Percentiles rank a stretch among this genome's conserved stretches.
These are phyloP conservation scores for Penicillium nordicum DNA, from an alignment of 2,329 filamentous ascomycete genomes.

Conservation along the genomic window DNA sequence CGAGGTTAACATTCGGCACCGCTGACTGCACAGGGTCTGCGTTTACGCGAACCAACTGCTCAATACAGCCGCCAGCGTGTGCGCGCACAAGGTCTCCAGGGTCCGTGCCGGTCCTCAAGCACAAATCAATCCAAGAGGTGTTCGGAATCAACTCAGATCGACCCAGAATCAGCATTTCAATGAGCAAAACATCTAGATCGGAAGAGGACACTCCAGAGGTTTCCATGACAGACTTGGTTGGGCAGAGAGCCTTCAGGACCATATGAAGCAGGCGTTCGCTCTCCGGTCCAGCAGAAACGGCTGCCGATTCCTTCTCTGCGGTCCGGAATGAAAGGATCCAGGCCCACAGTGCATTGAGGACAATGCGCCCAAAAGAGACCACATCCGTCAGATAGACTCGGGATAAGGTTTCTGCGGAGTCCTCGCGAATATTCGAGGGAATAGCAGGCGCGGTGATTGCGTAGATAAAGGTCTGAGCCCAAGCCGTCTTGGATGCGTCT, in stretches of 20 bases:
- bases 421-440: conserved; percentile 61
- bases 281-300: conserved; percentile 62
- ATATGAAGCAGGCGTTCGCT: conserved; percentile 59
- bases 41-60: conserved; percentile 59
- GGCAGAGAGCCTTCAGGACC: conserved; percentile 48
- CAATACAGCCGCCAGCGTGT: conserved; percentile 62
- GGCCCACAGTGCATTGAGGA: conserved; percentile 73
- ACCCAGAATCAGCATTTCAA: conserved; percentile 72
- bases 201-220: conserved; percentile 41
- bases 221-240: conserved; percentile 26
- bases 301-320: conserved; percentile 74
- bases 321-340: conserved; percentile 67
- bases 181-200: conserved; percentile 65
- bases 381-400: conserved; percentile 62
- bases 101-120: conserved; percentile 74
- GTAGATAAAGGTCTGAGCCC: conserved; percentile 84
- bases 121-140: conserved; percentile 84
- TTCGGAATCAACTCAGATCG: conserved; percentile 73
- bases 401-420: conserved; percentile 61
- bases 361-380: conserved; percentile 55
- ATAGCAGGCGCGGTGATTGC: conserved; percentile 63
- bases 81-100: conserved; percentile 72
- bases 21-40: conserved; percentile 43
- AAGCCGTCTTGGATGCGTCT: conserved; percentile 57
- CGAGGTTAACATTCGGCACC: conserved; percentile 50